Evolutionary conservation across 768 basidiomycete species (phyloP).

Genomic region (Boletellus sp.): DNA sequence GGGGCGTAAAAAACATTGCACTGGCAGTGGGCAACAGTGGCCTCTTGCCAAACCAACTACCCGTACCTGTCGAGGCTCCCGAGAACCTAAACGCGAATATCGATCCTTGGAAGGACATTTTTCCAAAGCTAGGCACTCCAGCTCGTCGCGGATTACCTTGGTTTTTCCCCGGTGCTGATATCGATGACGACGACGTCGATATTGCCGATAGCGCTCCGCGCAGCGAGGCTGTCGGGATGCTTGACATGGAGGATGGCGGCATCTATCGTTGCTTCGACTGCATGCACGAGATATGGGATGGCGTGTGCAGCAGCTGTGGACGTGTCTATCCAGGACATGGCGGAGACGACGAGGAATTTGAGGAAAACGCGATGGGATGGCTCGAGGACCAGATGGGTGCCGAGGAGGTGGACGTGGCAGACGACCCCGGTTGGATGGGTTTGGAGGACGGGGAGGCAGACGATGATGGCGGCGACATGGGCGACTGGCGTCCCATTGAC

Average conservation of each 20-base stretch:
- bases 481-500: slow-evolving; percentile 15
- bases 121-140: slow-evolving; percentile 30
- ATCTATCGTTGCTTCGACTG: slow-evolving; percentile 76
- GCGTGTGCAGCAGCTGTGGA: slow-evolving; percentile 59
- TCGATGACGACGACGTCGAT: slow-evolving; percentile 18
- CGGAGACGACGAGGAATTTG: slow-evolving; percentile 25
- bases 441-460: slow-evolving; percentile 33
- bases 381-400: slow-evolving; percentile 38
- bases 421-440: slow-evolving; percentile 34
- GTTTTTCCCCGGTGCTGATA: slow-evolving; percentile 21
- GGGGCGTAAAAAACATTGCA: slow-evolving; percentile 47
- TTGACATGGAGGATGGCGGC: slow-evolving; percentile 71
- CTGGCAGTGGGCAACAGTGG: slow-evolving; percentile 49
- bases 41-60: slow-evolving; percentile 34
- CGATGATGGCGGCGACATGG: slow-evolving; percentile 25
- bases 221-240: slow-evolving; percentile 53
- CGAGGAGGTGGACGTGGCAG: slow-evolving; percentile 28
- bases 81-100: slow-evolving; percentile 21
- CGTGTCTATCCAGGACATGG: slow-evolving; percentile 56
- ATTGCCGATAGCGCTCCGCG: slow-evolving; percentile 13
- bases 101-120: slow-evolving; percentile 70
- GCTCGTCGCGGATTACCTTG: slow-evolving; percentile 18
- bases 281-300: slow-evolving; percentile 74
- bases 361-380: slow-evolving; percentile 31
- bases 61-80: slow-evolving; percentile 27